These are phyloP conservation scores for Colletotrichum eleusines DNA, from an alignment of 2,329 filamentous ascomycete species.

Conservation along the genomic window DNA sequence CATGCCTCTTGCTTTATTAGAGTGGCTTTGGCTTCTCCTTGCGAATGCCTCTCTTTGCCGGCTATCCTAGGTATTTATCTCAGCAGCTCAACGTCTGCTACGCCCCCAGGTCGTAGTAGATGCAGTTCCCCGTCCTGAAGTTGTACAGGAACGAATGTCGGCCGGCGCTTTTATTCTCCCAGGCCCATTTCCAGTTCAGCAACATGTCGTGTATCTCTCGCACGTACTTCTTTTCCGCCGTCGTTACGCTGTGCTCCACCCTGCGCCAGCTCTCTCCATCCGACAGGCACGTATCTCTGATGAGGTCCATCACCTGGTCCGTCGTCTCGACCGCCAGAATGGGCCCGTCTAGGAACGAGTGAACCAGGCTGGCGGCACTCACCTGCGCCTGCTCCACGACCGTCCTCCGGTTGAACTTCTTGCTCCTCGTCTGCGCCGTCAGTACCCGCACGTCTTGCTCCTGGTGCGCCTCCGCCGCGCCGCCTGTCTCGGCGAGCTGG, in stretches of 20 bases:
- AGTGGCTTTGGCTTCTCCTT: not conserved
- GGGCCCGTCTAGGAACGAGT: constrained; percentile 80
- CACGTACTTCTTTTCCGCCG: constrained; percentile 84
- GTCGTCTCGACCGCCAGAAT: constrained; percentile 90
- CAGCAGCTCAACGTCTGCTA: constrained; percentile 42
- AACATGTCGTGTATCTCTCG: constrained; percentile 85
- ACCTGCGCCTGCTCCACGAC: constrained; percentile 84
- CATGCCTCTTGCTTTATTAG: not conserved
- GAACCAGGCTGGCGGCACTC: constrained; percentile 71
- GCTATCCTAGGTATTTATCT: not conserved
- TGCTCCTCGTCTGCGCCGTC: constrained; percentile 83
- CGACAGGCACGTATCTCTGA: constrained; percentile 79
- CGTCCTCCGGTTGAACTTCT: constrained; percentile 89
- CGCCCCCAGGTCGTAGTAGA: constrained; percentile 84
- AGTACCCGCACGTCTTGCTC: constrained; percentile 87
- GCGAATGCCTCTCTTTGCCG: not conserved
- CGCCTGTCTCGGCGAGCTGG: constrained; percentile 50
- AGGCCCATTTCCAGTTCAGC: constrained; percentile 70
- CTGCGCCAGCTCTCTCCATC: constrained; percentile 87
- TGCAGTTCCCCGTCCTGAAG: constrained; percentile 84
- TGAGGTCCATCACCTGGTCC: constrained; percentile 82
- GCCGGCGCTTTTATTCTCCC: constrained; percentile 64
- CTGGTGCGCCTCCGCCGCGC: constrained; percentile 51
- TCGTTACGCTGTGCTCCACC: constrained; percentile 81
- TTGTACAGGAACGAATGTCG: constrained; percentile 92